Conservation (phyloP, 1,284 basidiomycete species). For the Trichosporon ovoides region DNA sequence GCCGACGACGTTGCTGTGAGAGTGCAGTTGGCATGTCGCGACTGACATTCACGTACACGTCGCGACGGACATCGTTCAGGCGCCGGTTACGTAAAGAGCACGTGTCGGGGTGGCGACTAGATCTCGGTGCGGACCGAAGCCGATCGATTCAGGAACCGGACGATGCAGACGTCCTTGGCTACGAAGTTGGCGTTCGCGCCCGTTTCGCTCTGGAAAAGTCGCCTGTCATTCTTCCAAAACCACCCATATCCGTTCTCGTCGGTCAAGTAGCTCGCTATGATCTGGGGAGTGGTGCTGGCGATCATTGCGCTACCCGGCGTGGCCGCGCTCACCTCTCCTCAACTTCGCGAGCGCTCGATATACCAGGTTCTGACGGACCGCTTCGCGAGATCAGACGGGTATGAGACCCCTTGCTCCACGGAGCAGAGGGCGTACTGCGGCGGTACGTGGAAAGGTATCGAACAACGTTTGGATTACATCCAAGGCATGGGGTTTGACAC, state of each 20-base stretch:
- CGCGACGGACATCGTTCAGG: neutral
- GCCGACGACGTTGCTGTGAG: no score
- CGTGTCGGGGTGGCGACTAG: neutral
- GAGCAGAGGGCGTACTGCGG: conserved; percentile 39
- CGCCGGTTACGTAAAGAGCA: neutral
- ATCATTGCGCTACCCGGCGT: neutral
- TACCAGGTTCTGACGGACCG: conserved; percentile 48
- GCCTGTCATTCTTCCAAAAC: no score
- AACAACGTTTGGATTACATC: conserved; percentile 43
- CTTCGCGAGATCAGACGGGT: conserved; percentile 38
- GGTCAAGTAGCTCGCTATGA: neutral
- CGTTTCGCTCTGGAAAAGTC: neutral
- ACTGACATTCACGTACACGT: conserved; percentile 2
- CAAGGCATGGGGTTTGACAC: conserved; percentile 49
- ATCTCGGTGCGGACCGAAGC: neutral
- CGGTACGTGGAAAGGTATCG: conserved; percentile 41
- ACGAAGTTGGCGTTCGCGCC: neutral
- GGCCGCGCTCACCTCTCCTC: conserved; percentile 28
- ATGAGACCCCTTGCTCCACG: conserved; percentile 28
- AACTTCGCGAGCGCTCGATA: conserved; percentile 42
- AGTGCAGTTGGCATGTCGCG: conserved; percentile 1
- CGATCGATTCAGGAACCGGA: neutral
- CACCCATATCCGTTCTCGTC: neutral
- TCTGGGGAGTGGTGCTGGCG: conserved; percentile 3
- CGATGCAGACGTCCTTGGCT: neutral